Conservation (phyloP, 2,329 filamentous ascomycete genomes). For the Trichoderma harzianum region DNA sequence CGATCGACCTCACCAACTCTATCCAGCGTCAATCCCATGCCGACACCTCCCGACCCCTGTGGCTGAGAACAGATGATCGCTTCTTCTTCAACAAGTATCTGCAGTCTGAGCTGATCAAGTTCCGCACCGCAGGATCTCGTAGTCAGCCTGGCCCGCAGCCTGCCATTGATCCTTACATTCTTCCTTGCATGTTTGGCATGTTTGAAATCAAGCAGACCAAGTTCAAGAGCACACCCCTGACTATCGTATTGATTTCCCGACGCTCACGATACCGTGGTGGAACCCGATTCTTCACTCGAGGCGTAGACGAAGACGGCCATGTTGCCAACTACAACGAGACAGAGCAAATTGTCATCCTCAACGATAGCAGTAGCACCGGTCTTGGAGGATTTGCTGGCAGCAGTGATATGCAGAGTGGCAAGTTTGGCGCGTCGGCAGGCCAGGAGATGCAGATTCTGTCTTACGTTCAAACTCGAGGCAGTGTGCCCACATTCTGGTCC, state of each 20-base stretch:
- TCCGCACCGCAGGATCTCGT: slow-evolving; percentile 63
- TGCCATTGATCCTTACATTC: slow-evolving; percentile 82
- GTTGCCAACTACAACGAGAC: slow-evolving; percentile 99
- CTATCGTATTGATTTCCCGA: slow-evolving; percentile 82
- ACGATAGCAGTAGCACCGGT: slow-evolving; percentile 69
- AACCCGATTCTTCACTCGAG: slow-evolving; percentile 91
- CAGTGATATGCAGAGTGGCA: slow-evolving; percentile 71
- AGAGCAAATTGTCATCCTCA: slow-evolving; percentile 86
- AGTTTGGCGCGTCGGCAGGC: slow-evolving; percentile 54
- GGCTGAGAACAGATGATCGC: slow-evolving; percentile 90
- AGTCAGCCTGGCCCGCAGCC: slow-evolving; percentile 67
- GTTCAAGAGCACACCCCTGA: slow-evolving; percentile 80
- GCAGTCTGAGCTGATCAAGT: slow-evolving; percentile 86
- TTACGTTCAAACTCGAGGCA: slow-evolving; percentile 94
- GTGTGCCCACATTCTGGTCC: slow-evolving; percentile 93
- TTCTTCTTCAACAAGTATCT: slow-evolving; percentile 99
- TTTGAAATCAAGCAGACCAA: slow-evolving; percentile 83
- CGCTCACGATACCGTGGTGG: slow-evolving; percentile 85
- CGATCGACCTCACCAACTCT: slow-evolving; percentile 91
- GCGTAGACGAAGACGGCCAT: slow-evolving; percentile 87
- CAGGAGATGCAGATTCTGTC: slow-evolving; percentile 86
- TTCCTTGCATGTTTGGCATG: slow-evolving; percentile 96
- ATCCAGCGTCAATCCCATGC: slow-evolving; percentile 89
- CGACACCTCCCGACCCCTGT: slow-evolving; percentile 70
- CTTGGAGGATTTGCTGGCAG: slow-evolving; percentile 78